phyloP scores from a whole-genome alignment of 1,139 yeast genomes.

The Scheffersomyces titani region DNA sequence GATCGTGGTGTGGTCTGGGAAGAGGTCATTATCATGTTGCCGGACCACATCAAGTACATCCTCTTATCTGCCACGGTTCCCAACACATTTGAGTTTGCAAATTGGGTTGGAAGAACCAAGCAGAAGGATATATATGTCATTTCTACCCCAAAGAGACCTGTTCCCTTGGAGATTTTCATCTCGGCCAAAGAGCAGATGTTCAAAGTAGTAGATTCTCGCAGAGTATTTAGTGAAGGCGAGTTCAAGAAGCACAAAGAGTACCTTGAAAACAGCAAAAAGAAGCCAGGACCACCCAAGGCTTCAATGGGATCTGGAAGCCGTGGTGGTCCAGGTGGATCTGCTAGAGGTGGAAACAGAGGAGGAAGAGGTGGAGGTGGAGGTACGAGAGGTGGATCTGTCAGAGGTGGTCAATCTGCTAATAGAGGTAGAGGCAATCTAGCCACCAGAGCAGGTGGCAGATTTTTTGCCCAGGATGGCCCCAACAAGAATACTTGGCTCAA shows the following conservation, averaged over 20 bases:
- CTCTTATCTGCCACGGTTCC: slow-evolving; percentile 95
- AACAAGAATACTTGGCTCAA: slow-evolving; percentile 77
- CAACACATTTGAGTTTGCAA: slow-evolving; percentile 95
- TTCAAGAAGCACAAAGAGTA: slow-evolving; percentile 63
- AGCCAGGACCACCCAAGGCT: slow-evolving; percentile 30
- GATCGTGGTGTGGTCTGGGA: slow-evolving; percentile 99
- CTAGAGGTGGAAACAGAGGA: slow-evolving; percentile 43
- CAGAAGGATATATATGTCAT: slow-evolving; percentile 94
- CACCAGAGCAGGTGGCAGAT: slow-evolving; percentile 20
- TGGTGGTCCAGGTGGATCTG: slow-evolving; percentile 48
- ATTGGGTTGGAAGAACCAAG: slow-evolving; percentile 97
- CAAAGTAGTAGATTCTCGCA: slow-evolving; percentile 73
- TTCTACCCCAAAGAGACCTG: slow-evolving; percentile 94
- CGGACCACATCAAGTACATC: slow-evolving; percentile 91
- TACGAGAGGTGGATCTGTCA: slow-evolving; percentile 22
- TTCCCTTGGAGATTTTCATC: slow-evolving; percentile 82
- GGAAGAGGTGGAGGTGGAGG: slow-evolving; percentile 29
- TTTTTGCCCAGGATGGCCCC: slow-evolving; percentile 63
- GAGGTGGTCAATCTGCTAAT: slow-evolving; percentile 17
- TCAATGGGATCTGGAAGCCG: slow-evolving; percentile 45
- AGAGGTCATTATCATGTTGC: slow-evolving; percentile 94
- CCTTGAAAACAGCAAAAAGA: slow-evolving; percentile 40
- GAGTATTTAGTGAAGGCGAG: slow-evolving; percentile 66
- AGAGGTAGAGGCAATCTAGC: slow-evolving; percentile 30
- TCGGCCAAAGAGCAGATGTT: slow-evolving; percentile 74